Evolutionary conservation across 768 basidiomycete species (phyloP).

Genomic region (Cystobasidium ongulense): DNA sequence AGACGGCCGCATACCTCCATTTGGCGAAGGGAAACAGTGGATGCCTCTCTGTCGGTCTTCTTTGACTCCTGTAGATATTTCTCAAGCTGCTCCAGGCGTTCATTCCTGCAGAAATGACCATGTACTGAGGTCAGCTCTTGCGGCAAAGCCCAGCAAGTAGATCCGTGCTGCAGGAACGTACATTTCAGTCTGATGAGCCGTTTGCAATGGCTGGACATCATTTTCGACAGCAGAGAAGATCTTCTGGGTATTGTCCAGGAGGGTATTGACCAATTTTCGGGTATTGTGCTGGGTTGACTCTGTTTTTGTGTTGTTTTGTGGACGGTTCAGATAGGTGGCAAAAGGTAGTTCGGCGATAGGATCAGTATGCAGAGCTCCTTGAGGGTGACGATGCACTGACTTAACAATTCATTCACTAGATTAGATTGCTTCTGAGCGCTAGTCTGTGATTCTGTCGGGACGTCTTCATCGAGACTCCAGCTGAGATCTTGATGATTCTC

Average conservation of each 20-base stretch:
- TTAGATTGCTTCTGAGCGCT: background rate
- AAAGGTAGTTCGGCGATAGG: background rate
- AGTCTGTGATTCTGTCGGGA: background rate
- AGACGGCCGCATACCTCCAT: background rate
- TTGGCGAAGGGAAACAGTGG: background rate
- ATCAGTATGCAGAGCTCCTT: background rate
- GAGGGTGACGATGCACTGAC: background rate
- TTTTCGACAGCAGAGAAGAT: background rate
- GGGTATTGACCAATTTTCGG: background rate
- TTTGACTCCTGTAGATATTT: background rate
- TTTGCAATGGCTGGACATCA: background rate
- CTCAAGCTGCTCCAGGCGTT: background rate
- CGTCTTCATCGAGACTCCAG: background rate
- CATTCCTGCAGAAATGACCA: background rate
- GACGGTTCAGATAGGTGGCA: background rate
- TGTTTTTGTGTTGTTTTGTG: background rate
- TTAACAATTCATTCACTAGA: background rate
- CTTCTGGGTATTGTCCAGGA: background rate
- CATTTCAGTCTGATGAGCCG: background rate
- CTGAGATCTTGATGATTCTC: background rate
- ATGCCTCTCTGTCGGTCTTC: background rate
- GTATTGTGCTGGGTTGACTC: background rate
- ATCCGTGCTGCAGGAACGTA: background rate
- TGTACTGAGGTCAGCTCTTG: background rate
- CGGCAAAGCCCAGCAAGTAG: background rate